These are phyloP conservation scores for Beauveria varroae DNA, from an alignment of 2,329 filamentous ascomycete species.

Conservation along the genomic window DNA sequence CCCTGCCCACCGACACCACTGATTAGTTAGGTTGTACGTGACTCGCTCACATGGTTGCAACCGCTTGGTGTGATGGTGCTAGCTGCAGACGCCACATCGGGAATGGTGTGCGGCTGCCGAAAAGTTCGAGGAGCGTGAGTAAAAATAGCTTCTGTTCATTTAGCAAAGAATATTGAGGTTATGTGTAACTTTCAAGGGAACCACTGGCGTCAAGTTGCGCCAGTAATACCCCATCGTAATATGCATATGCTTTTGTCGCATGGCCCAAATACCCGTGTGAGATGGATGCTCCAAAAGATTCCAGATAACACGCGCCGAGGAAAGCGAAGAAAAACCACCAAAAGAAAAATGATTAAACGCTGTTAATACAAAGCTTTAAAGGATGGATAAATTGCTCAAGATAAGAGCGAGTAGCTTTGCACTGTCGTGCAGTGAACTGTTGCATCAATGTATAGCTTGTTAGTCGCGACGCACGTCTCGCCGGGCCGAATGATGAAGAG, in stretches of 20 bases:
- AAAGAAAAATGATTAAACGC: not conserved
- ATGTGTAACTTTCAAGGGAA: not conserved
- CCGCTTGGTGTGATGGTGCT: not conserved
- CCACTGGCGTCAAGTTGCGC: not conserved
- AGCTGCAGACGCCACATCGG: not conserved
- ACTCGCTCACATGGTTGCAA: constrained; percentile 8
- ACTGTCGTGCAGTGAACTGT: constrained; percentile 34
- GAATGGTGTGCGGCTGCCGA: not conserved
- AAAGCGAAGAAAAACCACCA: not conserved
- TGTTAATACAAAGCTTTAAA: not conserved
- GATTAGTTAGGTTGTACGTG: not conserved
- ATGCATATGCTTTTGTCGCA: not conserved
- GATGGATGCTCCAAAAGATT: not conserved
- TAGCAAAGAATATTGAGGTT: too few relatives aligned
- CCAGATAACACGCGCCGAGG: not conserved
- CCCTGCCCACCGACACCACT: not conserved
- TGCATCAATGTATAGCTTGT: constrained; percentile 37
- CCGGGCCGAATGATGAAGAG: constrained; percentile 36
- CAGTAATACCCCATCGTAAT: not conserved
- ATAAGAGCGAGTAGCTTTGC: constrained; percentile 15
- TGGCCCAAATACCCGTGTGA: not conserved
- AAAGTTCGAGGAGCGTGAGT: not conserved
- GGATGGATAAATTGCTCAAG: not conserved
- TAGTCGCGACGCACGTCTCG: constrained; percentile 30
- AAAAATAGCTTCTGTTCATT: not conserved